Conservation (phyloP, 108 stramenopile genomes). For the Discostella stelligeroides region DNA sequence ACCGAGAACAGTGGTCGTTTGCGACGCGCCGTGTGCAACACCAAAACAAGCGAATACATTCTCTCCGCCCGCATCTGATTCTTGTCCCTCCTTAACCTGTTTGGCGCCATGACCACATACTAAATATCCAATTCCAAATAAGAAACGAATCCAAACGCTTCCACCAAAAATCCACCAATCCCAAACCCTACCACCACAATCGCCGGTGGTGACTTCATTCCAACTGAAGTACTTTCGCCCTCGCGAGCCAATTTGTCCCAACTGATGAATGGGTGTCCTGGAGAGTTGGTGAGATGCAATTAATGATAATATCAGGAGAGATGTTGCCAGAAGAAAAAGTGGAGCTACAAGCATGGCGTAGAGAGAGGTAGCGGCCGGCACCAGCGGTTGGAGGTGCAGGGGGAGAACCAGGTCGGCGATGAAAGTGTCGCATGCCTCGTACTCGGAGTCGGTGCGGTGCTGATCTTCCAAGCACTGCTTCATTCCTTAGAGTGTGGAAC, state of each 20-base stretch:
- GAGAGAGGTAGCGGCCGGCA: constrained; percentile 1
- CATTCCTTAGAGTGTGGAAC: too few relatives aligned
- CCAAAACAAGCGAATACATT: constrained; percentile 50
- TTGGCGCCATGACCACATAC: constrained; percentile 1
- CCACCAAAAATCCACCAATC: constrained; percentile 52
- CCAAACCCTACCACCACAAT: constrained; percentile 26
- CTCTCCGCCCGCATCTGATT: constrained; percentile 27
- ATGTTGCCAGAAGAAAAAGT: constrained; percentile 31
- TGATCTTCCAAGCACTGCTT: constrained; percentile 3
- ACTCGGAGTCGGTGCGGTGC: not conserved
- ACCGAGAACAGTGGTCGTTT: not conserved
- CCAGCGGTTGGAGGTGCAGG: not conserved
- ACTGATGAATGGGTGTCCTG: constrained; percentile 12
- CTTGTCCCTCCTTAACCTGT: constrained; percentile 1
- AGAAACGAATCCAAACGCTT: constrained; percentile 38
- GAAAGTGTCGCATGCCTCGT: not conserved
- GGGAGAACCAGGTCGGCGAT: not conserved
- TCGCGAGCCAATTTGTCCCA: constrained; percentile 29
- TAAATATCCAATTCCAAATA: constrained; percentile 19
- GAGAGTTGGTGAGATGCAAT: constrained; percentile 21
- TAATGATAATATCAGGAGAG: constrained; percentile 18
- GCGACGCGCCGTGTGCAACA: constrained; percentile 7
- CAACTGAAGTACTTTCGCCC: constrained; percentile 38
- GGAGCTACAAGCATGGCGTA: constrained; percentile 26
- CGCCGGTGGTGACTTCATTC: constrained; percentile 37